Conservation (phyloP, 768 basidiomycete genomes). For the Leucogyrophana mollusca region DNA sequence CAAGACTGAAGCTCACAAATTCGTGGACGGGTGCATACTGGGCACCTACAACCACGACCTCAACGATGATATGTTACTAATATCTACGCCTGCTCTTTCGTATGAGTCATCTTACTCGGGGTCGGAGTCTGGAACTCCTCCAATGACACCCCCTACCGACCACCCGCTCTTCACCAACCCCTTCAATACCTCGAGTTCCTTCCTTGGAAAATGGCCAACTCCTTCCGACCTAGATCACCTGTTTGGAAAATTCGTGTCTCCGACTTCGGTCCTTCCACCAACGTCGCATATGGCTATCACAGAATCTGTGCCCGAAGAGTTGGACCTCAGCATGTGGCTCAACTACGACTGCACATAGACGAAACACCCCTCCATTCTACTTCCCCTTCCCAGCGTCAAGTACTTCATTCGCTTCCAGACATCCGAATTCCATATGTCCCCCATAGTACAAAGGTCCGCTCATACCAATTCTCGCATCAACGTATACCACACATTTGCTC, state of each 20-base stretch:
- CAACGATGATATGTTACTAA: background rate
- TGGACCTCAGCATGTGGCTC: background rate
- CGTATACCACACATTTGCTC: too few relatives aligned
- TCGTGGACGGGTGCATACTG: slow-evolving; percentile 25
- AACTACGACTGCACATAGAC: background rate
- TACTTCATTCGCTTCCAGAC: too few relatives aligned
- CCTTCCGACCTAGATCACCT: slow-evolving; percentile 21
- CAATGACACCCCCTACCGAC: slow-evolving; percentile 15
- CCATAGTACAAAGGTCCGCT: too few relatives aligned
- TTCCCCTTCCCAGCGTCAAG: too few relatives aligned
- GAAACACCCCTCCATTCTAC: too few relatives aligned
- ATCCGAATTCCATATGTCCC: too few relatives aligned
- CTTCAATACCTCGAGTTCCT: too few relatives aligned
- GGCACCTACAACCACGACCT: slow-evolving; percentile 10
- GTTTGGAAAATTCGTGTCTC: slow-evolving; percentile 28
- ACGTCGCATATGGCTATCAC: too few relatives aligned
- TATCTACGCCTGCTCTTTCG: slow-evolving; percentile 11
- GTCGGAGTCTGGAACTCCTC: slow-evolving; percentile 6
- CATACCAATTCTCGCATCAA: too few relatives aligned
- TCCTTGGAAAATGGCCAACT: too few relatives aligned
- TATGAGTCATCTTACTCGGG: slow-evolving; percentile 5
- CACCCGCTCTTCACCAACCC: too few relatives aligned
- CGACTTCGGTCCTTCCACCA: too few relatives aligned
- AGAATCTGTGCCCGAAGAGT: background rate
- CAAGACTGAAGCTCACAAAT: slow-evolving; percentile 25